A percentile compares a stretch with the other conserved stretches of the same genome.
Evolutionary conservation across 176 grass and related monocot species (phyloP).

Genomic region (Areca catechu): DNA sequence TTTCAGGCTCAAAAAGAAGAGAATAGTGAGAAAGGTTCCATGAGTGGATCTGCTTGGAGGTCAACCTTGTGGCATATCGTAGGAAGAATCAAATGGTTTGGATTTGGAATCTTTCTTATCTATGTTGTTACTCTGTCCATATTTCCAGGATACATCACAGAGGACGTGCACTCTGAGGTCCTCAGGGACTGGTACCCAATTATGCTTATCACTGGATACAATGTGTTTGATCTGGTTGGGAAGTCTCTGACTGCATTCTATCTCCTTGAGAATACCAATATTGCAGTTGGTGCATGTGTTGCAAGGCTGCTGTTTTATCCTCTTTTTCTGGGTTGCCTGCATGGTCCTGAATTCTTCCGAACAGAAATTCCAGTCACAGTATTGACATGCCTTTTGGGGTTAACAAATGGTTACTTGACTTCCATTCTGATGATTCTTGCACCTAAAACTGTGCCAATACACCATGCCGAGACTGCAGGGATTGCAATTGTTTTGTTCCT

Average conservation of each 20-base stretch:
- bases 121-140: slow-evolving; percentile 82
- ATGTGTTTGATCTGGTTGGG: slow-evolving; percentile 78
- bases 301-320: slow-evolving; percentile 73
- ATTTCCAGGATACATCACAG: slow-evolving; percentile 89
- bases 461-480: slow-evolving; percentile 74
- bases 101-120: slow-evolving; percentile 56
- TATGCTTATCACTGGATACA: slow-evolving; percentile 73
- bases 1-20: slow-evolving; percentile 48
- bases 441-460: slow-evolving; percentile 78
- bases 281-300: slow-evolving; percentile 40
- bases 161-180: slow-evolving; percentile 80
- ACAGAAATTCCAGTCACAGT: slow-evolving; percentile 66
- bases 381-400: slow-evolving; percentile 63
- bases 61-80: slow-evolving; percentile 79
- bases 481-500: slow-evolving; percentile 90
- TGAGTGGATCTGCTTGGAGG: slow-evolving; percentile 64
- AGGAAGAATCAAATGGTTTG: slow-evolving; percentile 63
- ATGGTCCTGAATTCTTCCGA: slow-evolving; percentile 71
- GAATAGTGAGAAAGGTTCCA: slow-evolving; percentile 21
- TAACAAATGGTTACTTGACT: slow-evolving; percentile 86
- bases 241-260: slow-evolving; percentile 61
- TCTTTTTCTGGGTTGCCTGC: slow-evolving; percentile 75
- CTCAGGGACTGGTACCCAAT: slow-evolving; percentile 92
- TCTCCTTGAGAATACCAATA: slow-evolving; percentile 50
- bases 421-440: slow-evolving; percentile 76